Evolutionary conservation across 208 protist genomes (phyloP), one percentile per base, ranked within the genome.

Genomic region (Zelonia costaricensis): DNA sequence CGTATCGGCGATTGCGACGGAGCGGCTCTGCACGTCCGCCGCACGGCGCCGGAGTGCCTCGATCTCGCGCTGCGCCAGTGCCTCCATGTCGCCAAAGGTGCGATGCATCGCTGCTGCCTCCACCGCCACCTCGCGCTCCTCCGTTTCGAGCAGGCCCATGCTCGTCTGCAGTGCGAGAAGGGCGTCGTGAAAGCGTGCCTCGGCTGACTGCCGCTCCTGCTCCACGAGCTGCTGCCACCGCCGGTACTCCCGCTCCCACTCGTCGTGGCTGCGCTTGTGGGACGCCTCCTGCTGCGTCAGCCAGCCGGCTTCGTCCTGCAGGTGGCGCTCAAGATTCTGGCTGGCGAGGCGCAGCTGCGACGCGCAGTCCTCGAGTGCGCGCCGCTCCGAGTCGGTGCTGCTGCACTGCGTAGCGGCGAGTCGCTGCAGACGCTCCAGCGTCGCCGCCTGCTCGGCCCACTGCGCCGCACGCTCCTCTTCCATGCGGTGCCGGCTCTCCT

Each of bases 231-330:
- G 75, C 58, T 74, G 67, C 88, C 88, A 94, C 8, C 76, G 80
- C 12, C 78, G 67, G 62, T 92, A 85, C 64, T 91, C 82, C 10
- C 84, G 76, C 54, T 85, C 76, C 88, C 88, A 94, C 49, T 82
- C 81, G 2, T 67, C 71, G 8, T 71, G 61, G 39, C 47, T 80
- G 16, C 71, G 63, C 9, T 51, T 16, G 73, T 84, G 73, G 15
- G 48, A 53, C 1, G 76, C 48, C 70, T 91, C 78, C 52, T 88
- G 80, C 66, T 94, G 74, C 1, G 70, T 56, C 9, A 92, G 55
- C 88, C 88, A 94, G 10, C 65, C 16, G 18, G 46, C 69, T 56
- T 94, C 88, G 8, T 78, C 71, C 25, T 82, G 66, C 12, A 94
- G 63, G 30, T 92, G 82, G 33, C 81, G 63, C 47, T 84, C 77